phyloP scores from a whole-genome alignment of 2,329 filamentous ascomycete genomes.

The Arthrobotrys sphaeroides region DNA sequence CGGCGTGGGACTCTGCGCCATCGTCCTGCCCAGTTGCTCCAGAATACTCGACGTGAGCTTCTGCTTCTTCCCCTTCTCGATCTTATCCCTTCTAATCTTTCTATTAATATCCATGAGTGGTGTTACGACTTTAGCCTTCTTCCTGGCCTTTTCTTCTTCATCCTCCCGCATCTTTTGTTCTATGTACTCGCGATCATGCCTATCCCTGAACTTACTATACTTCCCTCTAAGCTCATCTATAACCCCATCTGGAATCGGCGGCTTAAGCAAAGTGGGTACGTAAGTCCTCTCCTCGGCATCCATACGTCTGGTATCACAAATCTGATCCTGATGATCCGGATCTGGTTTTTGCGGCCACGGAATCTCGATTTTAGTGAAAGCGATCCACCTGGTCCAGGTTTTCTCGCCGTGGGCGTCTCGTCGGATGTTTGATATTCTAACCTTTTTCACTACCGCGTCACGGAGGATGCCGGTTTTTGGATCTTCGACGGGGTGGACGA shows the following conservation, averaged over 20 bases:
- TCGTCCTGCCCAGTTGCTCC: conserved; percentile 71
- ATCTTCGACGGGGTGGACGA: conserved; percentile 79
- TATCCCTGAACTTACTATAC: conserved; percentile 81
- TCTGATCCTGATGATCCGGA: conserved; percentile 67
- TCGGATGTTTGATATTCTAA: conserved; percentile 67
- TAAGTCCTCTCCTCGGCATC: conserved; percentile 79
- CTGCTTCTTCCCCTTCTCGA: conserved; percentile 67
- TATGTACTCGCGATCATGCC: conserved; percentile 80
- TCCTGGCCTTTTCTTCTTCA: conserved; percentile 61
- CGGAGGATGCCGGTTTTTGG: conserved; percentile 71
- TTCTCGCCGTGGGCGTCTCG: conserved; percentile 67
- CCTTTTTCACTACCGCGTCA: conserved; percentile 80
- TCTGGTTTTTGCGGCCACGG: conserved; percentile 75
- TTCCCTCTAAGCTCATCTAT: conserved; percentile 86
- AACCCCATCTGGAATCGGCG: conserved; percentile 80
- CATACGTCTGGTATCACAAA: conserved; percentile 77
- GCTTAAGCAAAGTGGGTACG: conserved; percentile 76
- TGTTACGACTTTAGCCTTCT: conserved; percentile 61
- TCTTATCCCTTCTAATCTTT: conserved; percentile 66
- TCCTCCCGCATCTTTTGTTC: conserved; percentile 71
- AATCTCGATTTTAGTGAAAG: conserved; percentile 73
- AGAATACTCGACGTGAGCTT: conserved; percentile 69
- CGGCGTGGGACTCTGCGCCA: conserved; percentile 66
- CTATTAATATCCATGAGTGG: conserved; percentile 71
- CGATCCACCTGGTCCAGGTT: conserved; percentile 70